Base-by-base conservation (phyloP, 1,284 basidiomycete genomes). In the Ustilago sp. region DNA sequence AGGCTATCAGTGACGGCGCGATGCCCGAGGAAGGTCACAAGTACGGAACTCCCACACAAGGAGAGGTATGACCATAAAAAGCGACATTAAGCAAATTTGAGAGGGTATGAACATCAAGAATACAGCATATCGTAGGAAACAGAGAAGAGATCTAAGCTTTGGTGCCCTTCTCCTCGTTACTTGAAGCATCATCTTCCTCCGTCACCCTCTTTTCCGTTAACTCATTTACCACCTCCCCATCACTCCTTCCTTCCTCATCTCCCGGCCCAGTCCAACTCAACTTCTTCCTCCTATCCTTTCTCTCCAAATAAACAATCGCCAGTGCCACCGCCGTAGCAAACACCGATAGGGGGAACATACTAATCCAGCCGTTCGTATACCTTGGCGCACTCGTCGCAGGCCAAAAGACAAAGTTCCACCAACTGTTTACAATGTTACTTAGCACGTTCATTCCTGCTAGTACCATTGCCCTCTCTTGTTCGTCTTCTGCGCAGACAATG, bases 341-440 rank as follows among this genome's bases (percentile, higher is more conserved):
- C 8, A 74, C 66, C 8, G 68, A 45, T 2, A 77, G 51, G 15
- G 70, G 75, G 58, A 77, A 72, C 70, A 69, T 79, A 23, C 72
- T 77, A 56, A 83, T 78, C 80, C 81, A 82, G 4, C 84, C 84
- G 4, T 74, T 55, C 0, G 63, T 36, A 59, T 74, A 85, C 8
- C 48, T 55, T 1, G 84, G 84, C 0, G 83, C 83, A 28, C 74
- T 56, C 34, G 70, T 74, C 0, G 80, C 82, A 5, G 80, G 76
- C 71, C 73, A 85, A 31, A 85, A 75, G 15, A 77, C 57, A 32
- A 82, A 70, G 47, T 53, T 65, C 80, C 80, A 85, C 83, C 83
- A 84, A 28, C 70, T 59, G 28, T 80, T 81, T 43, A 81, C 67
- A 1, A 79, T 60, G 63, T 77, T 81, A 53, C 43, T 52, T 13